A percentile compares a stretch with the other conserved stretches of the same genome.
Conservation (phyloP, 225 moss, liverwort and hornwort genomes). For the Antitrichia curtipendula region DNA sequence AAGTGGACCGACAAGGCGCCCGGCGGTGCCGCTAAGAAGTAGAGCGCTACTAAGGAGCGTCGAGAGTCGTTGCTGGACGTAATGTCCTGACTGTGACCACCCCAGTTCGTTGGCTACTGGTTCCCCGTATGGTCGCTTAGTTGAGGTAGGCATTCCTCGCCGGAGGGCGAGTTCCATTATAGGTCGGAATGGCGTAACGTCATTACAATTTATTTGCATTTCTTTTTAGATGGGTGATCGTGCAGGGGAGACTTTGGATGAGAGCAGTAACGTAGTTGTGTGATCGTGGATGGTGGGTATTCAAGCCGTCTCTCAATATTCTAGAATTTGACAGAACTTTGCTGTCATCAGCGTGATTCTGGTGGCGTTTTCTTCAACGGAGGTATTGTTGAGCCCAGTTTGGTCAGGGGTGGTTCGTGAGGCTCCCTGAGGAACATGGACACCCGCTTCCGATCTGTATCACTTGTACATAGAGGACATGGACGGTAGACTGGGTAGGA, state of each 20-base stretch:
- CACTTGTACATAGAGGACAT: constrained; percentile 20
- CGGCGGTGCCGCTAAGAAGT: constrained; percentile 24
- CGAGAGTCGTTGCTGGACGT: not conserved
- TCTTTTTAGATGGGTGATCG: not conserved
- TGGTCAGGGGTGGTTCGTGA: not conserved
- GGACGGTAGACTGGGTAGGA: constrained; percentile 4
- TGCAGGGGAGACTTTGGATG: not conserved
- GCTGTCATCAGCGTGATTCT: not conserved
- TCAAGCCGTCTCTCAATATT: not conserved
- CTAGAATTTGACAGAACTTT: not conserved
- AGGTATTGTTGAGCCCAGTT: not conserved
- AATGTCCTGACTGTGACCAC: not conserved
- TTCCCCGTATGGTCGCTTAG: not conserved
- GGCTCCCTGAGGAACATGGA: not conserved
- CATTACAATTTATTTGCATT: not conserved
- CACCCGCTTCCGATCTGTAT: not conserved
- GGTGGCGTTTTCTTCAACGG: not conserved
- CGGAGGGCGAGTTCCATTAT: not conserved
- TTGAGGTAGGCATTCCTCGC: not conserved
- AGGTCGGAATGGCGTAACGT: not conserved
- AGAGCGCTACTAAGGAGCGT: not conserved
- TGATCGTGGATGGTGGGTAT: not conserved
- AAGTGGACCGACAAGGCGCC: constrained; percentile 50
- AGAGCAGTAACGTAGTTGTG: not conserved
- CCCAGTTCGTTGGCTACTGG: not conserved